A percentile compares a stretch with the other conserved stretches of the same genome.
Conservation (phyloP, 257 asterid species). For the Solanum corneliomulleri region DNA sequence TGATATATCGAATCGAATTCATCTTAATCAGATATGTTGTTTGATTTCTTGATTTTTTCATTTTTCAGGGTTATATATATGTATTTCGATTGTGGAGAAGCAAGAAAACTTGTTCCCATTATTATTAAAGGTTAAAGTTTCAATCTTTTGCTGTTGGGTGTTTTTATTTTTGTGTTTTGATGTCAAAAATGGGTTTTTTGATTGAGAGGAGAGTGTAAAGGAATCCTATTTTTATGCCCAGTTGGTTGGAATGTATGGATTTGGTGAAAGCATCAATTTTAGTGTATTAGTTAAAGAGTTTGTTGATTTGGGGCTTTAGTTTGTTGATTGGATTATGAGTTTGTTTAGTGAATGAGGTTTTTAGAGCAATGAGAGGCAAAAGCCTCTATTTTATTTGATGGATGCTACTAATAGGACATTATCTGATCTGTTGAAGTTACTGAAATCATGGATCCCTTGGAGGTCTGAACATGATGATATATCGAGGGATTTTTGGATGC, state of each 20-base stretch:
- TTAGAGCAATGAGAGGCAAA: slow-evolving; percentile 54
- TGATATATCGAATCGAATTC: not conserved
- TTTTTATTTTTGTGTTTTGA: not conserved
- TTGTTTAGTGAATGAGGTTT: slow-evolving; percentile 51
- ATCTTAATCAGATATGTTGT: not conserved
- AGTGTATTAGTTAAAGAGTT: not conserved
- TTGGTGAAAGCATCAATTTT: not conserved
- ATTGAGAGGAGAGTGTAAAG: not conserved
- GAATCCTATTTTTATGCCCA: not conserved
- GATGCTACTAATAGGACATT: slow-evolving; percentile 23
- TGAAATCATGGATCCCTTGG: slow-evolving; percentile 80
- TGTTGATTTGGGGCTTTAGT: not conserved
- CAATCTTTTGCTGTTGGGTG: not conserved
- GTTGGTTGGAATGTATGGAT: not conserved
- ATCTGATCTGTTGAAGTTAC: slow-evolving; percentile 48
- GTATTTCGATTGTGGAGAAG: not conserved
- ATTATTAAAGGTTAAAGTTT: not conserved
- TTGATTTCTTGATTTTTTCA: not conserved
- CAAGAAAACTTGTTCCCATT: not conserved
- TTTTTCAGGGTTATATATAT: not conserved
- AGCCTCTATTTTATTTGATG: slow-evolving; percentile 39
- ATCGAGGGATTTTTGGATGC: slow-evolving; percentile 99
- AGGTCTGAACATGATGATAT: slow-evolving; percentile 64
- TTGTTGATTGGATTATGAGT: slow-evolving; percentile 13
- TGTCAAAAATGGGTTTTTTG: not conserved